Evolutionary conservation across 1,139 yeast genomes (phyloP).

Genomic region (Debaryomyces subglobosus): DNA sequence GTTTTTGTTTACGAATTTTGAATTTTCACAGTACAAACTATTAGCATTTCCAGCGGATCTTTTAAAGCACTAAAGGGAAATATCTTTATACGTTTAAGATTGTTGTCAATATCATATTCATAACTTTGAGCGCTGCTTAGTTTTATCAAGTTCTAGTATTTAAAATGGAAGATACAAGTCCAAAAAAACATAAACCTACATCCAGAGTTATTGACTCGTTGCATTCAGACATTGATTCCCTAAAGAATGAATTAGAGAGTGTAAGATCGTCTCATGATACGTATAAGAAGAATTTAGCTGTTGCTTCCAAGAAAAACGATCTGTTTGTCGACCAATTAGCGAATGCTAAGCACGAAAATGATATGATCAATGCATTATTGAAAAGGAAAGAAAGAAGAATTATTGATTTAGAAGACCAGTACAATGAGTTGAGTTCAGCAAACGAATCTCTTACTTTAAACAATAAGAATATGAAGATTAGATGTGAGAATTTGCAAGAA

Average conservation of each 20-base stretch:
- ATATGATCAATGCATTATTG: conserved; percentile 62
- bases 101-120: background rate
- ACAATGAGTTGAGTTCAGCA: conserved; percentile 46
- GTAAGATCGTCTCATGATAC: conserved; percentile 42
- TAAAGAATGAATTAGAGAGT: conserved; percentile 54
- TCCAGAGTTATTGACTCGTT: conserved; percentile 61
- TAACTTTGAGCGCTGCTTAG: background rate
- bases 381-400: conserved; percentile 68
- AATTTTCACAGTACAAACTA: conserved; percentile 1
- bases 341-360: conserved; percentile 71
- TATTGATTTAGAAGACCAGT: conserved; percentile 60
- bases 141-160: background rate
- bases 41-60: background rate
- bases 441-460: conserved; percentile 51
- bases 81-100: background rate
- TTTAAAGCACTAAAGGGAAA: background rate
- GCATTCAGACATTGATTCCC: conserved; percentile 54
- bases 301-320: conserved; percentile 55
- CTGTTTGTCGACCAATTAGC: conserved; percentile 67
- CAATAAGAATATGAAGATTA: conserved; percentile 50
- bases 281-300: conserved; percentile 51
- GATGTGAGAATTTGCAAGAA: conserved; percentile 52
- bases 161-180: conserved; percentile 21
- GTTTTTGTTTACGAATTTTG: conserved; percentile 3
- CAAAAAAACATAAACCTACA: conserved; percentile 35